These are phyloP conservation scores for Fusarium siculi DNA, from an alignment of 2,329 filamentous ascomycete species.

Conservation along the genomic window DNA sequence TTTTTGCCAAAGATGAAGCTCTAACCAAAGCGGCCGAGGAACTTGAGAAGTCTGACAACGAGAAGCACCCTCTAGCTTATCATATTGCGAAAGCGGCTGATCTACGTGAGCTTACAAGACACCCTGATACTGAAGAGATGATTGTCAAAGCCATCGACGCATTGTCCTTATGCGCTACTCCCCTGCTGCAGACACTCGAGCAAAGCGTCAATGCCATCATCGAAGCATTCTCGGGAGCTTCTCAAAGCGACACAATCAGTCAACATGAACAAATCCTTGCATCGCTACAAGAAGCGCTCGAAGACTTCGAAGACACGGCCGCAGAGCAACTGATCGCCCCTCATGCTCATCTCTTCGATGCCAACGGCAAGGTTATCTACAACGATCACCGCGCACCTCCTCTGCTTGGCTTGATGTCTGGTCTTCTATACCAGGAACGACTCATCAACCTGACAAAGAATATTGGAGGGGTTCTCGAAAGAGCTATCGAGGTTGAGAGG, in stretches of 20 bases:
- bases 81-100: constrained; percentile 19
- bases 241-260: background rate
- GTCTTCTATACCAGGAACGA: constrained; percentile 9
- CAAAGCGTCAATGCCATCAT: background rate
- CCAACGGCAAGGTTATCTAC: constrained; percentile 5
- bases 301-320: constrained; percentile 12
- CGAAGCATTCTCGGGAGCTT: background rate
- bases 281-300: constrained; percentile 1
- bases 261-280: background rate
- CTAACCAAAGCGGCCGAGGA: constrained; percentile 8
- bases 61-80: constrained; percentile 11
- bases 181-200: background rate
- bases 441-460: constrained; percentile 12
- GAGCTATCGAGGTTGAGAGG: constrained; percentile 2
- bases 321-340: constrained; percentile 2
- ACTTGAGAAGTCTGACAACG: constrained; percentile 11
- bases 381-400: constrained; percentile 1
- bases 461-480: background rate
- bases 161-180: background rate
- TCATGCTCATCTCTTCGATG: constrained; percentile 13
- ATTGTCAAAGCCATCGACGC: background rate
- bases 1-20: constrained; percentile 7
- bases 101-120: constrained; percentile 1
- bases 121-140: constrained; percentile 19
- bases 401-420: constrained; percentile 12